These are phyloP conservation scores for Penicillium ucsense DNA, from an alignment of 495 filamentous ascomycete species.

Conservation along the genomic window DNA sequence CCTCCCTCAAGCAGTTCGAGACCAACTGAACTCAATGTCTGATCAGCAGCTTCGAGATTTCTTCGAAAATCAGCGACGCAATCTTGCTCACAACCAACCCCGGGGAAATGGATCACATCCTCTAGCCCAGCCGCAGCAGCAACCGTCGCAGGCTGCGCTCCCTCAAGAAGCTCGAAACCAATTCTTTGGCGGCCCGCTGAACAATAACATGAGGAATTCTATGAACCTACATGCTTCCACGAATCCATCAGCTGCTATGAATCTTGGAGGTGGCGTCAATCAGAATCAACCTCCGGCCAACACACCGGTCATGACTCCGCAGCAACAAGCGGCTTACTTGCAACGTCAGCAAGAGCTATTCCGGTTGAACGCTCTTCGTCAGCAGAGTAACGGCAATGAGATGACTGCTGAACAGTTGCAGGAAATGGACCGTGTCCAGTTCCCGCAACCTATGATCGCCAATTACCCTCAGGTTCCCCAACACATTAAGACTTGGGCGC, in stretches of 20 bases:
- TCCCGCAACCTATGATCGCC: slow-evolving; percentile 31
- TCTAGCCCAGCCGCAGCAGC: slow-evolving; percentile 7
- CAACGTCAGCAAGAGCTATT: slow-evolving; percentile 28
- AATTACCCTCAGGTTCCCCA: slow-evolving; percentile 40
- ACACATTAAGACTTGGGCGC: slow-evolving; percentile 60
- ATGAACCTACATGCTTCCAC: slow-evolving; percentile 27
- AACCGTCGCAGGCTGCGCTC: slow-evolving; percentile 13
- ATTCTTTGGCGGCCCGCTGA: slow-evolving; percentile 28
- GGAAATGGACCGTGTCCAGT: slow-evolving; percentile 38
- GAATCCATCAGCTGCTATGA: slow-evolving; percentile 22
- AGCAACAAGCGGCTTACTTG: slow-evolving; percentile 25
- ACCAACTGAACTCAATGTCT: slow-evolving; percentile 26
- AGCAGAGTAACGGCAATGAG: slow-evolving; percentile 31
- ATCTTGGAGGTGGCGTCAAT: slow-evolving; percentile 12
- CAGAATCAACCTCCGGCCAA: slow-evolving; percentile 23
- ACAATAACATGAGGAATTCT: slow-evolving; percentile 25
- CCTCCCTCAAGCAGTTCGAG: slow-evolving; percentile 26
- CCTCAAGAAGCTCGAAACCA: slow-evolving; percentile 29
- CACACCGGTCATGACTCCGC: slow-evolving; percentile 26
- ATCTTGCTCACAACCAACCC: slow-evolving; percentile 12
- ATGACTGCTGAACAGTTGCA: slow-evolving; percentile 35
- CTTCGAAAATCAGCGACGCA: slow-evolving; percentile 28
- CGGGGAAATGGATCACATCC: slow-evolving; percentile 6
- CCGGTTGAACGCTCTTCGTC: slow-evolving; percentile 27
- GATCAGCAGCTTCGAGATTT: slow-evolving; percentile 27